A percentile compares a stretch with the other conserved stretches of the same genome.
Evolutionary conservation across 768 basidiomycete genomes (phyloP).

Genomic region (Candolleomyces eurysporus): DNA sequence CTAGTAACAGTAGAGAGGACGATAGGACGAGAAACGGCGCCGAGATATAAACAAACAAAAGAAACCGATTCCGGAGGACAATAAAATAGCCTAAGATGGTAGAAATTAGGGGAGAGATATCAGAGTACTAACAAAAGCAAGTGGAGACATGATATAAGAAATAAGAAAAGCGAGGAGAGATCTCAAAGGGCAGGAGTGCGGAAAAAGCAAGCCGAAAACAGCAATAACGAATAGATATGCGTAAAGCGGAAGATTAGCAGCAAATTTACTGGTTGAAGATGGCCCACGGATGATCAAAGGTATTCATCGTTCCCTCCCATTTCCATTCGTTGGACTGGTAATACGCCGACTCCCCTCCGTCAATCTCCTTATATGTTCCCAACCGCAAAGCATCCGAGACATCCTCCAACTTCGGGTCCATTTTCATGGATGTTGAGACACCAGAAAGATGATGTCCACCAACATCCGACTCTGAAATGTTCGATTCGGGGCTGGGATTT

Average conservation of each 20-base stretch:
- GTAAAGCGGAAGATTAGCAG: slow-evolving; percentile 21
- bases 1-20: neutral
- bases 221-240: slow-evolving; percentile 9
- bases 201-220: slow-evolving; percentile 12
- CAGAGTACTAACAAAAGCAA: neutral
- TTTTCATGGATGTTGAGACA: slow-evolving; percentile 34
- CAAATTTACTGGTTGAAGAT: slow-evolving; percentile 54
- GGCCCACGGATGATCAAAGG: slow-evolving; percentile 70
- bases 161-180: slow-evolving; percentile 11
- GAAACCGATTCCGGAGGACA: slow-evolving; percentile 37
- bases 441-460: slow-evolving; percentile 35
- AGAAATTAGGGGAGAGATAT: slow-evolving; percentile 10
- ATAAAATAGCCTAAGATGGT: slow-evolving; percentile 21
- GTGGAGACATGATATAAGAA: slow-evolving; percentile 21
- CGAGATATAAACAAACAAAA: slow-evolving; percentile 18
- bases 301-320: slow-evolving; percentile 68
- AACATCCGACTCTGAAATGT: slow-evolving; percentile 53
- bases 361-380: slow-evolving; percentile 66
- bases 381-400: slow-evolving; percentile 53
- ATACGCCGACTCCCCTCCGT: slow-evolving; percentile 73
- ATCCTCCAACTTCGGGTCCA: slow-evolving; percentile 47
- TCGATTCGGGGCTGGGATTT: slow-evolving; percentile 76
- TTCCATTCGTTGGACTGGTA: slow-evolving; percentile 65
- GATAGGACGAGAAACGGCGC: neutral
- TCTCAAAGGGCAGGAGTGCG: slow-evolving; percentile 14